These are phyloP conservation scores for Penicillium herquei DNA, from an alignment of 495 filamentous ascomycete genomes.

Conservation along the genomic window DNA sequence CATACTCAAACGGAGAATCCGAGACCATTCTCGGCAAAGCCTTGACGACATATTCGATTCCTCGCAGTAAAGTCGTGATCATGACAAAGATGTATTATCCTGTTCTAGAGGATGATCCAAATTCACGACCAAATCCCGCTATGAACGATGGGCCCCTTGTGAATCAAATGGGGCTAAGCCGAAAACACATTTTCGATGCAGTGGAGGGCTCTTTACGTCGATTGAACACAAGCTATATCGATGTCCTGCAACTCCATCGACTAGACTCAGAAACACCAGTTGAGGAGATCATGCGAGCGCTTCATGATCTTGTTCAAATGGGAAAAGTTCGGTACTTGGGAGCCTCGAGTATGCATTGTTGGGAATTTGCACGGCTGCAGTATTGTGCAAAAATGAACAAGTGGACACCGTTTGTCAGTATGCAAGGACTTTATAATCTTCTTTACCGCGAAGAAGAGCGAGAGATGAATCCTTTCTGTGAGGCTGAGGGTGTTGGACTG, in stretches of 20 bases:
- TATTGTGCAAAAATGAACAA: conserved; percentile 49
- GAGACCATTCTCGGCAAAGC: conserved; percentile 72
- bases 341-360: conserved; percentile 37
- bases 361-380: conserved; percentile 44
- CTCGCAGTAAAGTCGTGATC: conserved; percentile 66
- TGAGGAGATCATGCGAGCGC: conserved; percentile 72
- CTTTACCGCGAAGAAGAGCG: conserved; percentile 71
- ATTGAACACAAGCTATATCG: conserved; percentile 52
- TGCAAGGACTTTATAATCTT: conserved; percentile 71
- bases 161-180: conserved; percentile 46
- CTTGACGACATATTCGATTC: conserved; percentile 67
- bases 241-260: conserved; percentile 55
- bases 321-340: conserved; percentile 70
- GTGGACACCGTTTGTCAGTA: conserved; percentile 69
- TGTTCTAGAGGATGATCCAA: conserved; percentile 40
- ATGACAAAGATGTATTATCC: conserved; percentile 67
- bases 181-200: conserved; percentile 54
- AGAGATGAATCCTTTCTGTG: conserved; percentile 68
- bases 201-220: conserved; percentile 47
- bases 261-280: conserved; percentile 50
- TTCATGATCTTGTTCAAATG: conserved; percentile 63
- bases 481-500: conserved; percentile 64
- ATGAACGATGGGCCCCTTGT: conserved; percentile 31
- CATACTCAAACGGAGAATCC: conserved; percentile 66
- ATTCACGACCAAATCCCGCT: conserved; percentile 14